Percentiles rank a stretch among this genome's conserved stretches.
Conservation (phyloP, 192 early-diverging fungal genomes). For the Martensiomyces pterosporus region DNA sequence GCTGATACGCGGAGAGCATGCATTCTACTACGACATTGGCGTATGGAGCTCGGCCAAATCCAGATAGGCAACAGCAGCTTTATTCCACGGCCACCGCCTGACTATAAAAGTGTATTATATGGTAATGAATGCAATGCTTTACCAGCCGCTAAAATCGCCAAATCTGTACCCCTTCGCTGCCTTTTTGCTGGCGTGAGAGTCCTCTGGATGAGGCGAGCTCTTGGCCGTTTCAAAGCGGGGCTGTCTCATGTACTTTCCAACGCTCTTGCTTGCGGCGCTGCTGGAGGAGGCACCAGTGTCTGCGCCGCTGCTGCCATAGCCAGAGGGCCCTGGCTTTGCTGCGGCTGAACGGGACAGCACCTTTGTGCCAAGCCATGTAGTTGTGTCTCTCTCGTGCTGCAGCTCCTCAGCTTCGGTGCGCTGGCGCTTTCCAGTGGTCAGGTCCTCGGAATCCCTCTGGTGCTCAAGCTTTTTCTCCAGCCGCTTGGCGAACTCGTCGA, state of each 20-base stretch:
- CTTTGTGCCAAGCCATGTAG: slow-evolving; percentile 70
- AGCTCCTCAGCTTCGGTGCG: slow-evolving; percentile 49
- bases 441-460: slow-evolving; percentile 38
- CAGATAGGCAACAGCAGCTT: too few relatives aligned
- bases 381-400: slow-evolving; percentile 57
- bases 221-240: slow-evolving; percentile 7
- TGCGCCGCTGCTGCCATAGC: slow-evolving; percentile 9
- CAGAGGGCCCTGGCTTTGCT: slow-evolving; percentile 5
- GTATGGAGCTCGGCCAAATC: slow-evolving; percentile 36
- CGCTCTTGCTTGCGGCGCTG: neutral
- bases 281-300: neutral
- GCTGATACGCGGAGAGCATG: slow-evolving; percentile 33
- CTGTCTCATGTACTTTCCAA: slow-evolving; percentile 35
- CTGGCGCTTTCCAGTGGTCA: slow-evolving; percentile 36
- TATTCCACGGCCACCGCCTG: neutral
- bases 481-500: slow-evolving; percentile 65
- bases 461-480: slow-evolving; percentile 62
- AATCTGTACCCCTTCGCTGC: slow-evolving; percentile 22
- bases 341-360: slow-evolving; percentile 5
- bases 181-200: slow-evolving; percentile 3
- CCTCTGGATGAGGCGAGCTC: neutral
- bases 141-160: slow-evolving; percentile 44
- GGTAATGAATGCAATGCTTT: slow-evolving; percentile 1
- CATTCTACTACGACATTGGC: slow-evolving; percentile 31
- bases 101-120: neutral